phyloP scores from a whole-genome alignment of 805 yeast genomes.

The Debaryomyces hansenii region DNA sequence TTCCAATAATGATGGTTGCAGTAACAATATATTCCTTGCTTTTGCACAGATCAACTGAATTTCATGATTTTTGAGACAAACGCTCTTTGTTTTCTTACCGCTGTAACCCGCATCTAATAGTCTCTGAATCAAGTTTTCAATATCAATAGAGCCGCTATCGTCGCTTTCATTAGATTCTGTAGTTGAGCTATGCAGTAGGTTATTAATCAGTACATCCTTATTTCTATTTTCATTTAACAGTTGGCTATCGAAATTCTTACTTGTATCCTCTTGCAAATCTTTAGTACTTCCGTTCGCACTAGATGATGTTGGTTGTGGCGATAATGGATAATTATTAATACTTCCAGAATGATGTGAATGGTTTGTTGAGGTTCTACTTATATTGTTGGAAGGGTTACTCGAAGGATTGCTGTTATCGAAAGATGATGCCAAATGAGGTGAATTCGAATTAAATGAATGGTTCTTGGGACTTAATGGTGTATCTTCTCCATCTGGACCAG shows the following conservation, averaged over 20 bases:
- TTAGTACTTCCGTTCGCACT: constrained; percentile 3
- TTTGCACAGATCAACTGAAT: constrained; percentile 82
- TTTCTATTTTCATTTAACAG: neutral
- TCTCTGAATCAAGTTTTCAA: constrained; percentile 89
- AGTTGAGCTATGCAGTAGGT: neutral
- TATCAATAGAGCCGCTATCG: constrained; percentile 37
- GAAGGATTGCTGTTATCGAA: neutral
- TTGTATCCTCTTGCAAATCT: neutral
- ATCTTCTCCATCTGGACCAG: constrained; percentile 27
- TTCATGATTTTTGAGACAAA: constrained; percentile 88
- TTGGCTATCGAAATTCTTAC: neutral
- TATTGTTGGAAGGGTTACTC: constrained; percentile 2
- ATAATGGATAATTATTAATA: constrained; percentile 14
- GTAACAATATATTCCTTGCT: constrained; percentile 84
- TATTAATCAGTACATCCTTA: neutral
- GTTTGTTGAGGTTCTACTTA: constrained; percentile 24
- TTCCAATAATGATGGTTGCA: constrained; percentile 89
- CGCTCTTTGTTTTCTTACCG: constrained; percentile 86
- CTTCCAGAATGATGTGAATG: constrained; percentile 14
- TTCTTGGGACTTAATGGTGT: constrained; percentile 19
- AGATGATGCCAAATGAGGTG: constrained; percentile 7
- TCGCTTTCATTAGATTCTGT: neutral
- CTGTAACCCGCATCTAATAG: constrained; percentile 94
- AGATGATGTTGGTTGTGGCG: constrained; percentile 14
- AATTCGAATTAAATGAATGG: constrained; percentile 11